A percentile compares a stretch with the other conserved stretches of the same genome.
phyloP scores from a whole-genome alignment of 441 rosid species.

The Dalechampia spathulata region DNA sequence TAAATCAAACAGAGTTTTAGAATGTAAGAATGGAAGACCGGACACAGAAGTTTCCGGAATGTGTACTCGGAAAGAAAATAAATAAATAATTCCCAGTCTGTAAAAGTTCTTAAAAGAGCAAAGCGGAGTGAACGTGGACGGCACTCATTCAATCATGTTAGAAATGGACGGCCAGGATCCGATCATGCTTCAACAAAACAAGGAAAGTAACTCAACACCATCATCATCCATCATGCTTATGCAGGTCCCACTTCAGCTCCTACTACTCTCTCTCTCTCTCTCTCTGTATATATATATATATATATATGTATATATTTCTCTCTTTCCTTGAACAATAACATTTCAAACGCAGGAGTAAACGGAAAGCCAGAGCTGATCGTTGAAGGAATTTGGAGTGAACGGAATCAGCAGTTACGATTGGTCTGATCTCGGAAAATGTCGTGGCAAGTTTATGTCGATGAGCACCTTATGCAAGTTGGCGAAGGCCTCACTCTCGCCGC shows the following conservation, averaged over 20 bases:
- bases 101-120: neutral
- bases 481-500: slow-evolving; percentile 58
- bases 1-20: no score
- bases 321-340: no score
- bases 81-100: no score
- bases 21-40: no score
- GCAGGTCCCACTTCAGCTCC: slow-evolving; percentile 11
- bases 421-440: slow-evolving; percentile 38
- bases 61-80: neutral
- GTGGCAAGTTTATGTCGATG: slow-evolving; percentile 90
- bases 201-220: neutral
- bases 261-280: neutral
- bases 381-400: neutral
- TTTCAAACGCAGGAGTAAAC: no score
- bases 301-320: no score
- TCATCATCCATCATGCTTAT: neutral
- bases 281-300: no score
- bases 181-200: neutral
- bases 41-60: neutral
- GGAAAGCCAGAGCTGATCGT: neutral
- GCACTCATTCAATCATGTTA: slow-evolving; percentile 20
- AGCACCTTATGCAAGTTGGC: slow-evolving; percentile 73
- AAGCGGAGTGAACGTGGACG: slow-evolving; percentile 23
- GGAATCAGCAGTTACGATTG: slow-evolving; percentile 1
- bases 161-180: slow-evolving; percentile 14